phyloP scores from a whole-genome alignment of 305 asterid species.

The Euphrasia arctica region DNA sequence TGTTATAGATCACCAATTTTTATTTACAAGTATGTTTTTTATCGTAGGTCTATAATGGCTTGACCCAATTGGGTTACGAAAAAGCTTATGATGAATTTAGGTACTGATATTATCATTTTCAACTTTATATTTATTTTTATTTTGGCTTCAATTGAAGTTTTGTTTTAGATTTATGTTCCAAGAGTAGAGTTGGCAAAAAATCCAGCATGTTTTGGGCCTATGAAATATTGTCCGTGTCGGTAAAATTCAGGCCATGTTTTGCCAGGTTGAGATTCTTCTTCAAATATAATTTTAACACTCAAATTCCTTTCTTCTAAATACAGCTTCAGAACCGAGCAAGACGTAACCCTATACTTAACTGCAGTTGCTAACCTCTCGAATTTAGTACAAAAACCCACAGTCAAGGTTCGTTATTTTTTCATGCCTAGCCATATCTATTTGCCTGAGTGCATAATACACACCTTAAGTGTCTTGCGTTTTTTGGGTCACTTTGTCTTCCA shows the following conservation, averaged over 20 bases:
- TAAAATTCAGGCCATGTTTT: too few species aligned
- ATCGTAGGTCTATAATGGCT: constrained; percentile 79
- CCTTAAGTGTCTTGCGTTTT: constrained; percentile 1
- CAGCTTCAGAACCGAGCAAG: constrained; percentile 85
- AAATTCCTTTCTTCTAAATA: constrained; percentile 3
- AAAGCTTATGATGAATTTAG: constrained; percentile 69
- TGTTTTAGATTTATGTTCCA: neutral
- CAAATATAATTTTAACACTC: neutral
- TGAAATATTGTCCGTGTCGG: neutral
- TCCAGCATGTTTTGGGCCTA: too few species aligned
- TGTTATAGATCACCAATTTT: constrained; percentile 23
- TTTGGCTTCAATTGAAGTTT: neutral
- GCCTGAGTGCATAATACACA: neutral
- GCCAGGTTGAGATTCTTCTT: neutral
- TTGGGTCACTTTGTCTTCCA: constrained; percentile 28
- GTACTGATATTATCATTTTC: constrained; percentile 34
- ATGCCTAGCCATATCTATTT: constrained; percentile 13
- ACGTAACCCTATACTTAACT: constrained; percentile 68
- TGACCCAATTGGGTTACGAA: constrained; percentile 93
- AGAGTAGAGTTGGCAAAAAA: neutral
- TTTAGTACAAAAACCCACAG: constrained; percentile 65
- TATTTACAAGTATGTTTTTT: constrained; percentile 18
- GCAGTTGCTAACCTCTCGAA: constrained; percentile 69
- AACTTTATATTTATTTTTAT: neutral
- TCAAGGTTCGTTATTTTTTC: constrained; percentile 43